Base-by-base conservation (phyloP, 1,139 yeast genomes). In the Hanseniaspora gamundiae region DNA sequence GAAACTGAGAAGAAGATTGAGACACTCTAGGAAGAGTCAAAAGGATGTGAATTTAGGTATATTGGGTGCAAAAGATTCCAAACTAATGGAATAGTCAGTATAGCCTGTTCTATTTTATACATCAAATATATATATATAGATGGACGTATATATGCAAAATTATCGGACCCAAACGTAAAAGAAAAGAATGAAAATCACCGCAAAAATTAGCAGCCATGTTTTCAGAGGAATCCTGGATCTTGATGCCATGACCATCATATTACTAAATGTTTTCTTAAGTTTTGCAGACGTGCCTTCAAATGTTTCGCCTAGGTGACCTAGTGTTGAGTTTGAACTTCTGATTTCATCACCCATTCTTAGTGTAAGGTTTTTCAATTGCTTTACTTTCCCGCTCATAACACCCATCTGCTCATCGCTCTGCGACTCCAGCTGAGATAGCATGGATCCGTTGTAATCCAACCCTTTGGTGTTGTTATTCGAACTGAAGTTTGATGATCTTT, bases 291-390 rank as follows among this genome's bases (percentile, higher is more conserved):
- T 70, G 40, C 56, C 57, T 40, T 69, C 74, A 53, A 74, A 74
- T 13, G 67, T 64, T 38, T 67, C 64, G 42, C 71, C 74, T 50
- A 84, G 67, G 20, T 73, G 73, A 47, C 73, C 75, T 49, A 84
- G 69, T 46, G 81, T 66, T 48, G 75, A 64, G 50, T 78, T 77
- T 24, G 88, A 78, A 52, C 78, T 80, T 53, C 84, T 78, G 51
- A 87, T 88, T 59, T 87, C 94, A 39, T 76, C 76, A 2, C 95
- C 95, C 81, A 88, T 87, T 51, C 69, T 73, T 39, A 76, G 60
- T 6, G 94, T 82, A 46, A 85, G 64, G 48, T 74, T 76, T 62
- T 85, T 87, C 49, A 88, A 67, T 54, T 81, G 70, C 43, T 74
- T 69, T 31, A 88, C 79, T 55, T 83, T 84, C 45, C 77, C 74